Evolutionary conservation across 1,139 yeast genomes (phyloP), one percentile per base, ranked within the genome.

Genomic region (Yamadazyma sp.): DNA sequence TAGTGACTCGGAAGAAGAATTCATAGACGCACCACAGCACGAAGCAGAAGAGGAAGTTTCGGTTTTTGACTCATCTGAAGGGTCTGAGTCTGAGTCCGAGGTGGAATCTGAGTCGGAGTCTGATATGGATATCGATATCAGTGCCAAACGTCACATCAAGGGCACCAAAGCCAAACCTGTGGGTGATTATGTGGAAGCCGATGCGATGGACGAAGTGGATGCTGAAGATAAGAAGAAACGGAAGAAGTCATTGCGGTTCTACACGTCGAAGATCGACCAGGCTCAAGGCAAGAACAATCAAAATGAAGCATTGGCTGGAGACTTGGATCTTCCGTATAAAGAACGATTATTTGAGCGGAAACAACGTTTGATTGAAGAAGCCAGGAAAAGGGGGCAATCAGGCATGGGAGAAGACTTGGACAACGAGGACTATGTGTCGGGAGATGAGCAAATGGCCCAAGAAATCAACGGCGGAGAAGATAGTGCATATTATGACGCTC

Each of bases 181-280:
- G 3, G 63, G 70, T 37, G 94, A 86, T 57, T 82, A 69, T 53
- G 69, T 78, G 11, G 95, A 86, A 57, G 68, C 80, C 28, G 76
- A 76, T 13, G 67, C 28, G 5, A 78, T 30, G 36, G 92, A 83
- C 24, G 71, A 61, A 23, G 82, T 88, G 35, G 97, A 92, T 59
- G 74, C 78, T 45, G 95, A 88, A 57, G 98, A 90, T 38, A 89
- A 92, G 60, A 77, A 75, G 41, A 79, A 82, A 31, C 82, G 95
- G 54, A 87, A 86, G 69, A 82, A 80, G 61, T 78, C 95, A 1
- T 78, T 92, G 52, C 82, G 97, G 51, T 94, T 92, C 80, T 92
- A 92, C 73, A 92, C 98, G 1, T 86, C 97, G 44, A 92, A 90
- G 65, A 90, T 92, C 61, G 97, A 89, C 60, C 90, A 86, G 62